Percentiles rank a stretch among this genome's conserved stretches.
Evolutionary conservation across 2,329 filamentous ascomycete species (phyloP).

Genomic region (Didymella arachidicola): DNA sequence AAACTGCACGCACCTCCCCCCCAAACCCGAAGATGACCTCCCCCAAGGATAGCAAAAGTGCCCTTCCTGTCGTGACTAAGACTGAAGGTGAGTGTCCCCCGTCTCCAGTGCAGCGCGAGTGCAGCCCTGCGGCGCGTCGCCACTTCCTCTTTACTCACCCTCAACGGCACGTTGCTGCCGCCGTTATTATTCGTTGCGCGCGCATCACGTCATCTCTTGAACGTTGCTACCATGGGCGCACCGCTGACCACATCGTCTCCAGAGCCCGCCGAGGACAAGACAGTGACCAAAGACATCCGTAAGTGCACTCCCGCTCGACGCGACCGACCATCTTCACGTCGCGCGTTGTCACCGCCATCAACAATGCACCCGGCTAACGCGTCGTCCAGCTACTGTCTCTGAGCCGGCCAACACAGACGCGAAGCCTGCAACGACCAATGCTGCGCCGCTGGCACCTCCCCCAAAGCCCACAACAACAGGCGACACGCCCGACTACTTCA

Average conservation of each 20-base stretch:
- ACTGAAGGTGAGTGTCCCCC: constrained; percentile 45
- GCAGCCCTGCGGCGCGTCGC: constrained; percentile 12
- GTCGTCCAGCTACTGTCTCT: constrained; percentile 28
- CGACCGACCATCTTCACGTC: constrained; percentile 6
- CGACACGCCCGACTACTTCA: constrained; percentile 61
- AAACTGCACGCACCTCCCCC: constrained; percentile 46
- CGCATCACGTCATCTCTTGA: constrained; percentile 24
- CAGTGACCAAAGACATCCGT: constrained; percentile 20
- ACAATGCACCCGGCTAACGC: constrained; percentile 29
- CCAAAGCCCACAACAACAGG: constrained; percentile 55
- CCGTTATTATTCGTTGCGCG: constrained; percentile 19
- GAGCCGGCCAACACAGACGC: constrained; percentile 35
- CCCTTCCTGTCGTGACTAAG: constrained; percentile 42
- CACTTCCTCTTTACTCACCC: background rate
- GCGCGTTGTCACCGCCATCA: constrained; percentile 12
- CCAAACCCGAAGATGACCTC: constrained; percentile 51
- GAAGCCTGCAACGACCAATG: constrained; percentile 52
- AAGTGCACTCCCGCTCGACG: constrained; percentile 11
- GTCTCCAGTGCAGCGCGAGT: constrained; percentile 10
- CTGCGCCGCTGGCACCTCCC: constrained; percentile 61
- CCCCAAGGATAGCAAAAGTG: constrained; percentile 49
- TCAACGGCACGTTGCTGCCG: constrained; percentile 1
- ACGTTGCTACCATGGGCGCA: constrained; percentile 20
- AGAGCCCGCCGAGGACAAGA: constrained; percentile 38
- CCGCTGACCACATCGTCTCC: constrained; percentile 31